phyloP scores from a whole-genome alignment of 2,329 filamentous ascomycete species.

The Paecilomyces fulvus region DNA sequence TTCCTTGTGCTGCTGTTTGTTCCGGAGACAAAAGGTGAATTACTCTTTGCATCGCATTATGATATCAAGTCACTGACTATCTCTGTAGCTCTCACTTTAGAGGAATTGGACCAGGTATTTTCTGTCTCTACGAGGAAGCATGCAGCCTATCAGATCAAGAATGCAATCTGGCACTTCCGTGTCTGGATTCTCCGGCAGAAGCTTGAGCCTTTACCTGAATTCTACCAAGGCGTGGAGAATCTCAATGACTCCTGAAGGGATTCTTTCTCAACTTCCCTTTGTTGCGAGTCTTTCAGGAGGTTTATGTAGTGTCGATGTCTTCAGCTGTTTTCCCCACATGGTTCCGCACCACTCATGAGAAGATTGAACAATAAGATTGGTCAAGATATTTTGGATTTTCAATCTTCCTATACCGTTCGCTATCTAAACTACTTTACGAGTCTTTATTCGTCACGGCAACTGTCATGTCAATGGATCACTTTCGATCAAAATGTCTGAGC shows the following conservation, averaged over 20 bases:
- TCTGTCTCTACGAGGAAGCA: conserved; percentile 41
- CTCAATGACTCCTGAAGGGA: conserved; percentile 6
- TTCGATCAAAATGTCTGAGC: neutral
- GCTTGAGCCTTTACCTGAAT: conserved; percentile 23
- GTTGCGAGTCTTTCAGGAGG: neutral
- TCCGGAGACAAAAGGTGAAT: conserved; percentile 39
- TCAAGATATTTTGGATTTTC: neutral
- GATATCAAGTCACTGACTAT: conserved; percentile 7
- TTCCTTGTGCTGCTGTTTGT: conserved; percentile 44
- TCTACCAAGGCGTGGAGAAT: conserved; percentile 23
- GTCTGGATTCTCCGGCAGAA: conserved; percentile 32
- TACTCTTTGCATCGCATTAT: neutral
- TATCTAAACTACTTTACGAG: neutral
- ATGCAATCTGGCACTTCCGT: conserved; percentile 32
- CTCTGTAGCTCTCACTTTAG: conserved; percentile 28
- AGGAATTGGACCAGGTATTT: conserved; percentile 47
- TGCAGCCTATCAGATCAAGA: conserved; percentile 31
- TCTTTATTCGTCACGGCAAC: neutral
- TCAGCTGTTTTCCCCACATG: neutral
- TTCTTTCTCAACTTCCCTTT: neutral
- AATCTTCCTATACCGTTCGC: neutral
- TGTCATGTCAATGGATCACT: neutral
- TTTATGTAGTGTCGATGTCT: neutral
- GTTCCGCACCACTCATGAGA: neutral
- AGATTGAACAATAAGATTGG: neutral